A percentile compares a stretch with the other conserved stretches of the same genome.
Evolutionary conservation across 257 asterid genomes (phyloP).

Genomic region (Cordia subcordata): DNA sequence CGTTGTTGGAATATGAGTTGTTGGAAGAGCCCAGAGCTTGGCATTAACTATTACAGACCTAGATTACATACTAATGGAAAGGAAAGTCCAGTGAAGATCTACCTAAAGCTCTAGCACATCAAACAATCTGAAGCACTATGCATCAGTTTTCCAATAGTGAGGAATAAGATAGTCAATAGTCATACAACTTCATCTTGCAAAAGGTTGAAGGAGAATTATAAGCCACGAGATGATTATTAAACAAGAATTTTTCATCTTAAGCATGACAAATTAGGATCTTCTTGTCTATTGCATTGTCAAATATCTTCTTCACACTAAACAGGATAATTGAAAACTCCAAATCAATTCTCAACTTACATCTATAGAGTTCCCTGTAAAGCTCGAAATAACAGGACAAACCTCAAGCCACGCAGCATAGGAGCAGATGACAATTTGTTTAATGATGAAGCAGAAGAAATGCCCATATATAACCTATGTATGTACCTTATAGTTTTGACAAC

Average conservation of each 20-base stretch:
- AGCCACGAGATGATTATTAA: neutral
- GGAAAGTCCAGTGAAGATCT: too few relatives aligned
- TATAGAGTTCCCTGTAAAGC: neutral
- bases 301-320: neutral
- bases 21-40: too few relatives aligned
- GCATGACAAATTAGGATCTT: neutral
- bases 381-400: neutral
- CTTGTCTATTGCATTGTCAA: neutral
- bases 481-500: slow-evolving; percentile 98
- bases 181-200: too few relatives aligned
- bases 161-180: too few relatives aligned
- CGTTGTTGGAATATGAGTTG: too few relatives aligned
- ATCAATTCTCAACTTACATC: neutral
- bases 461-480: neutral
- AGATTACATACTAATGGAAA: too few relatives aligned
- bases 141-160: too few relatives aligned
- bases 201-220: too few relatives aligned
- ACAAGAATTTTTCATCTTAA: neutral
- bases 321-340: neutral
- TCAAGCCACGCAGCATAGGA: neutral
- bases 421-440: neutral
- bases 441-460: neutral
- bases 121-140: too few relatives aligned
- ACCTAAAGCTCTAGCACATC: too few relatives aligned
- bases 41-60: too few relatives aligned